Evolutionary conservation across 805 yeast genomes (phyloP), one percentile per base, ranked within the genome.

Genomic region (Saccharomycopsis schoenii): DNA sequence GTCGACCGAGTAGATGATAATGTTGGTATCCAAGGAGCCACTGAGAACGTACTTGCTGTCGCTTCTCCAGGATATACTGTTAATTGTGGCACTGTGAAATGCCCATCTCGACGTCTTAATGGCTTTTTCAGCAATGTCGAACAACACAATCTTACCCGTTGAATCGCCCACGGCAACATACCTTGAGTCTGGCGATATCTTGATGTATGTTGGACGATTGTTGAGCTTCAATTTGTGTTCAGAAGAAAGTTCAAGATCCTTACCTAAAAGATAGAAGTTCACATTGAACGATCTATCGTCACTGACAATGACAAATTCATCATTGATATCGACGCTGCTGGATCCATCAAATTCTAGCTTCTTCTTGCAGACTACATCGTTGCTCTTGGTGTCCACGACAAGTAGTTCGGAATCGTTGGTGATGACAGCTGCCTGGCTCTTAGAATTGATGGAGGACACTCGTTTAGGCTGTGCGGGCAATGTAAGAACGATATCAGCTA

Each of bases 81-180:
- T 83, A 64, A 94, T 86, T 60, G 81, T 84, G 61, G 96, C 86
- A 1, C 92, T 88, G 71, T 94, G 97, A 83, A 89, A 93, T 0
- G 96, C 86, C 99, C 99, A 94, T 70, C 97, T 82, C 0, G 96
- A 83, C 1, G 98, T 90, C 42, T 84, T 79, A 8, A 89, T 74
- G 2, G 79, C 66, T 58, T 76, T 80, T 47, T 83, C 84, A 1
- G 70, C 71, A 6, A 83, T 70, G 65, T 83, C 79, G 72, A 83
- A 90, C 42, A 92, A 77, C n/a, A 85, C 73, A 65, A 91, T 89
- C 71, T 93, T 94, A 40, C 99, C 99, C 59, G 86, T 77, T 4
- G 79, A 78, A 68, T 92, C 97, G 58, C 97, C 97, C 29, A 86
- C 88, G 0, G 98, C 98, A 17, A 87, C 77, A 63, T 74, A 80